Evolutionary conservation across 2,329 filamentous ascomycete genomes (phyloP).

Genomic region (Lizonia empirigonia): DNA sequence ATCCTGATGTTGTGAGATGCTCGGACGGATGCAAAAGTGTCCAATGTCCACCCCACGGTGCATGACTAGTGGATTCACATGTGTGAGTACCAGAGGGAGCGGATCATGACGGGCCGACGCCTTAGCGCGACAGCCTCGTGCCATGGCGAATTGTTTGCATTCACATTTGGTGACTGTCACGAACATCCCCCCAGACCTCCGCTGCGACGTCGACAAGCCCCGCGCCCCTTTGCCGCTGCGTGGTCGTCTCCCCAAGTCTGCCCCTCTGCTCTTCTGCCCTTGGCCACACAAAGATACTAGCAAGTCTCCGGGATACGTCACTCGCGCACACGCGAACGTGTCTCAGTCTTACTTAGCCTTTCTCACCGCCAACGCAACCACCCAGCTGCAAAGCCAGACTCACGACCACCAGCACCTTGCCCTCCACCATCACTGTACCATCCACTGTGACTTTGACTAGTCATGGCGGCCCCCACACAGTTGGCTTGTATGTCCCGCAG

Average conservation of each 20-base stretch:
- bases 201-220: constrained; percentile 20
- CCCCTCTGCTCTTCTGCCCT: too few relatives aligned
- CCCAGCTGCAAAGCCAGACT: constrained; percentile 35
- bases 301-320: constrained; percentile 37
- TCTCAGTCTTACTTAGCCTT: constrained; percentile 39
- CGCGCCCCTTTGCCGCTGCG: constrained; percentile 37
- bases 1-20: not conserved
- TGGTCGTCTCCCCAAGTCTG: constrained; percentile 39
- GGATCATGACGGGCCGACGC: constrained; percentile 15
- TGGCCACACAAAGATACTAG: constrained; percentile 23
- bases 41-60: not conserved
- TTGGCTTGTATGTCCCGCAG: constrained; percentile 72
- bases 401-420: constrained; percentile 42
- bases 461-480: constrained; percentile 92
- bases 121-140: constrained; percentile 23
- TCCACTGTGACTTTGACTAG: constrained; percentile 83
- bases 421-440: constrained; percentile 32
- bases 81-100: not conserved
- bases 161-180: constrained; percentile 10
- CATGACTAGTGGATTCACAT: constrained; percentile 1
- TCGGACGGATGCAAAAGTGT: not conserved
- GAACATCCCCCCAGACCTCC: constrained; percentile 18
- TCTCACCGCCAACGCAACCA: constrained; percentile 34
- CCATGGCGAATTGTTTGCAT: constrained; percentile 7
- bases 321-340: constrained; percentile 34